These are phyloP conservation scores for Vicia villosa DNA, from an alignment of 306 rosid species.

Conservation along the genomic window DNA sequence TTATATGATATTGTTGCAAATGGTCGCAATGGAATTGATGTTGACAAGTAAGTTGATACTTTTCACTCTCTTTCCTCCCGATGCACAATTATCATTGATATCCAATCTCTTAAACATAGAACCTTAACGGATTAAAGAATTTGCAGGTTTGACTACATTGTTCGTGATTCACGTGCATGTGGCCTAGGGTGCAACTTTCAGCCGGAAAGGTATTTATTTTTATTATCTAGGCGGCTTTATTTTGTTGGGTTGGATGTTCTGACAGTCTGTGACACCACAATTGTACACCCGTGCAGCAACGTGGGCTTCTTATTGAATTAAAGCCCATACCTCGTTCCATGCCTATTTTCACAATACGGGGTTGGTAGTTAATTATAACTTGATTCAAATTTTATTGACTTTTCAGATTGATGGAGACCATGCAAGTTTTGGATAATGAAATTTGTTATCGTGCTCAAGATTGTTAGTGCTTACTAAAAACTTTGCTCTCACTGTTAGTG, in stretches of 20 bases:
- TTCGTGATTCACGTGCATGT: slow-evolving; percentile 86
- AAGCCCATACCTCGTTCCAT: slow-evolving; percentile 22
- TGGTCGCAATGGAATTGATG: slow-evolving; percentile 93
- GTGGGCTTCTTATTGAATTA: slow-evolving; percentile 30
- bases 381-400: slow-evolving; percentile 11
- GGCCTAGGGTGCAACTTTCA: slow-evolving; percentile 90
- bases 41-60: slow-evolving; percentile 69
- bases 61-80: slow-evolving; percentile 6
- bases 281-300: slow-evolving; percentile 5
- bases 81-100: slow-evolving; percentile 9
- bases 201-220: slow-evolving; percentile 55
- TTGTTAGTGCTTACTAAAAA: slow-evolving; percentile 58
- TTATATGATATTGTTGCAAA: slow-evolving; percentile 94
- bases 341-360: slow-evolving; percentile 15
- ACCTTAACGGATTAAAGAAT: slow-evolving; percentile 16
- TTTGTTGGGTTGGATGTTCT: slow-evolving; percentile 29
- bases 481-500: slow-evolving; percentile 26
- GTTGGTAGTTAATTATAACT: slow-evolving; percentile 18
- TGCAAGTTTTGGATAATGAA: slow-evolving; percentile 52
- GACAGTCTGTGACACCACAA: slow-evolving; percentile 30
- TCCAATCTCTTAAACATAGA: slow-evolving; percentile 20
- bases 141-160: slow-evolving; percentile 87
- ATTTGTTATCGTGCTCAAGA: slow-evolving; percentile 84
- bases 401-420: slow-evolving; percentile 48
- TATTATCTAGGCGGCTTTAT: slow-evolving; percentile 24